phyloP scores from a whole-genome alignment of 441 rosid genomes.

The Arabidopsis hybrid region DNA sequence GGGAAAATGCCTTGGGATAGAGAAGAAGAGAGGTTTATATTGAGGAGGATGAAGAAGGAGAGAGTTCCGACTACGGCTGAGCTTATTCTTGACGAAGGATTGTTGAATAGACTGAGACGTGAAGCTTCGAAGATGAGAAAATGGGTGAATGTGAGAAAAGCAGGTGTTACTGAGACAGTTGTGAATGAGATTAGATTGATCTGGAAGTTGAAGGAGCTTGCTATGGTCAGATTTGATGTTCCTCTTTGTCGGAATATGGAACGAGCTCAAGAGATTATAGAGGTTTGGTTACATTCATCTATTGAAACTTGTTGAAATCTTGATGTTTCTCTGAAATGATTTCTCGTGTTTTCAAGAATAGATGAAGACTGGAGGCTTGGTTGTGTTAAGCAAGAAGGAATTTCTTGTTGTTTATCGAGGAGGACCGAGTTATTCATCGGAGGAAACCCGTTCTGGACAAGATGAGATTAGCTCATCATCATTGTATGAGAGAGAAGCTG shows the following conservation, averaged over 20 bases:
- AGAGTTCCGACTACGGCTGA: slow-evolving; percentile 58
- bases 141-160: slow-evolving; percentile 90
- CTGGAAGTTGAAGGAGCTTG: slow-evolving; percentile 74
- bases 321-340: slow-evolving; percentile 6
- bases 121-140: slow-evolving; percentile 66
- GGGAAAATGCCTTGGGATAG: slow-evolving; percentile 77
- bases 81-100: slow-evolving; percentile 56
- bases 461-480: slow-evolving; percentile 51
- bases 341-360: slow-evolving; percentile 41
- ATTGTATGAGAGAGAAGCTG: slow-evolving; percentile 82
- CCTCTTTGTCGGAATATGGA: slow-evolving; percentile 86
- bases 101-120: slow-evolving; percentile 61
- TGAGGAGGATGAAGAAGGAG: slow-evolving; percentile 68
- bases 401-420: slow-evolving; percentile 66
- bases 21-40: slow-evolving; percentile 58
- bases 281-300: slow-evolving; percentile 55
- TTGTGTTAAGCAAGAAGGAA: slow-evolving; percentile 76
- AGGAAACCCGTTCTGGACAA: slow-evolving; percentile 12
- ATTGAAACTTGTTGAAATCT: background rate
- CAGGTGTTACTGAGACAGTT: slow-evolving; percentile 74
- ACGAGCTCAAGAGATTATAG: slow-evolving; percentile 80
- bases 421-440: slow-evolving; percentile 29
- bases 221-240: slow-evolving; percentile 72
- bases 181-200: slow-evolving; percentile 60
- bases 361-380: slow-evolving; percentile 91